Evolutionary conservation across 2,329 filamentous ascomycete genomes (phyloP).

Genomic region (Trichoderma gracile): DNA sequence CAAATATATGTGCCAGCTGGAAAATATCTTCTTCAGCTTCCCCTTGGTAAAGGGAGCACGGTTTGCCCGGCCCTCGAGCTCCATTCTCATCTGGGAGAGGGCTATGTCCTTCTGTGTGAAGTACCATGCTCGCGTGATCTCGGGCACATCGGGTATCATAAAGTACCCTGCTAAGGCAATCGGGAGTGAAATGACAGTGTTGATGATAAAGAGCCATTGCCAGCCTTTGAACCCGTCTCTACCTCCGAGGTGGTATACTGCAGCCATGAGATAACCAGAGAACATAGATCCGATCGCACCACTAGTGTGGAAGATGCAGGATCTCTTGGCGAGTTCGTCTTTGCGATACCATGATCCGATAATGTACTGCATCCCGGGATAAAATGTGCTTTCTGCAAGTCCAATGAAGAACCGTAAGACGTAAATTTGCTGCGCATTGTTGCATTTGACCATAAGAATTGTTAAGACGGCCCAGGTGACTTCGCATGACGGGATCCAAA

Average conservation of each 20-base stretch:
- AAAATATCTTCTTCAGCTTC: constrained; percentile 62
- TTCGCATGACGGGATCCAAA: constrained; percentile 46
- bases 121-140: constrained; percentile 35
- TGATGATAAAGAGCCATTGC: constrained; percentile 39
- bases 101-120: constrained; percentile 33
- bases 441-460: constrained; percentile 42
- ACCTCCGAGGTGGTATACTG: constrained; percentile 37
- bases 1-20: constrained; percentile 64
- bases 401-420: constrained; percentile 49
- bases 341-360: constrained; percentile 49
- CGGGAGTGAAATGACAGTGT: constrained; percentile 40
- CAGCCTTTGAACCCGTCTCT: constrained; percentile 29
- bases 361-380: constrained; percentile 43
- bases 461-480: constrained; percentile 36
- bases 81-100: constrained; percentile 36
- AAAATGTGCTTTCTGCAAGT: constrained; percentile 42
- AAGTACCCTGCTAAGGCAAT: constrained; percentile 39
- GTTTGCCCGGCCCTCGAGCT: constrained; percentile 48
- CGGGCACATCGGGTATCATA: constrained; percentile 37
- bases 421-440: constrained; percentile 40
- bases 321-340: constrained; percentile 46
- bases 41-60: constrained; percentile 42
- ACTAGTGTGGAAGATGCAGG: constrained; percentile 45
- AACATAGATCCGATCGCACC: constrained; percentile 36
- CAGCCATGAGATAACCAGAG: constrained; percentile 40